Percentiles rank a stretch among this genome's conserved stretches.
phyloP scores from a whole-genome alignment of 306 rosid species.

The Cercis canadensis region DNA sequence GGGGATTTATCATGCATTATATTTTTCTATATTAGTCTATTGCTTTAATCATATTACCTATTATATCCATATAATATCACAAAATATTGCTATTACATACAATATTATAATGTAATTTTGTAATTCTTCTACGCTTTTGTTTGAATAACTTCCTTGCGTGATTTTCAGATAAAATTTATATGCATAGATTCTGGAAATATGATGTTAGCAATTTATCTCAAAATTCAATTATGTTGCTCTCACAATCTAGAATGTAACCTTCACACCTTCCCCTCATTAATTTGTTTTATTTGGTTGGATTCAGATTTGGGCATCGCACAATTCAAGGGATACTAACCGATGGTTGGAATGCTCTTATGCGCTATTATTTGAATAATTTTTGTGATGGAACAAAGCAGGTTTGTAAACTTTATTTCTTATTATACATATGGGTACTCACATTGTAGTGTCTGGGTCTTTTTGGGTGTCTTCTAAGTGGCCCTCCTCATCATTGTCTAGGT shows the following conservation, averaged over 20 bases:
- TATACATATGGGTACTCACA: slow-evolving; percentile 21
- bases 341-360: slow-evolving; percentile 75
- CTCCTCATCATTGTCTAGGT: slow-evolving; percentile 19
- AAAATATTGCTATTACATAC: background rate
- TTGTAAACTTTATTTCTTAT: slow-evolving; percentile 37
- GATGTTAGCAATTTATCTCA: background rate
- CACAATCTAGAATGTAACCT: slow-evolving; percentile 19
- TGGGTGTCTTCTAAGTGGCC: slow-evolving; percentile 28
- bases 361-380: slow-evolving; percentile 90
- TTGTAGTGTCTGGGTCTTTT: slow-evolving; percentile 11
- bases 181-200: background rate
- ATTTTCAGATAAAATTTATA: slow-evolving; percentile 14
- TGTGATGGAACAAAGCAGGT: slow-evolving; percentile 93
- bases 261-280: slow-evolving; percentile 10
- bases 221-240: slow-evolving; percentile 31
- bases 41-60: slow-evolving; percentile 20
- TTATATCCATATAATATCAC: slow-evolving; percentile 33
- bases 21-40: slow-evolving; percentile 6
- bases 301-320: slow-evolving; percentile 89
- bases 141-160: slow-evolving; percentile 25
- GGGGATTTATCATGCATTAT: slow-evolving; percentile 16
- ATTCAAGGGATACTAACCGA: slow-evolving; percentile 77
- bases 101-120: slow-evolving; percentile 17
- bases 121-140: slow-evolving; percentile 26
- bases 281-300: slow-evolving; percentile 42